These are phyloP conservation scores for Jatropha multifida DNA, from an alignment of 441 rosid species.

Conservation along the genomic window DNA sequence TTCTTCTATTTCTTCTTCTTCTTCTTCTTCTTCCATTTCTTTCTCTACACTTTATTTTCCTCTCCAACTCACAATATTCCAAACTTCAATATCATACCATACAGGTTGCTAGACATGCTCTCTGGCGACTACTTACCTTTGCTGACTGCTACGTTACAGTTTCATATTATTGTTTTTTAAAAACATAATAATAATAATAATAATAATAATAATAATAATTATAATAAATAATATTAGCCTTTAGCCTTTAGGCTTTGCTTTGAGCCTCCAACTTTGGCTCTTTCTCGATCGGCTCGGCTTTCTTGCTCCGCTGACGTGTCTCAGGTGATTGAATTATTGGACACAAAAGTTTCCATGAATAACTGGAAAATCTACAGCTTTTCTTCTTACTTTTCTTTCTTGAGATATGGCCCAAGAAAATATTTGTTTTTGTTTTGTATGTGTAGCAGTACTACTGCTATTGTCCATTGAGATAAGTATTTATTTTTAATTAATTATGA, in stretches of 20 bases:
- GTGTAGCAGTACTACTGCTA: neutral
- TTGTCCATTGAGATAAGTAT: too few species aligned
- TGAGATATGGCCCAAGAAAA: slow-evolving; percentile 29
- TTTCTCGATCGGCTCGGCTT: slow-evolving; percentile 40
- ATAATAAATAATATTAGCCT: neutral
- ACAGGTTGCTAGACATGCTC: slow-evolving; percentile 21
- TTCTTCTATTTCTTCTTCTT: slow-evolving; percentile 39
- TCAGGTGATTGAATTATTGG: slow-evolving; percentile 54
- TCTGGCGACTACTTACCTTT: slow-evolving; percentile 16
- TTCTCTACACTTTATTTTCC: slow-evolving; percentile 15
- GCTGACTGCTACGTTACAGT: neutral
- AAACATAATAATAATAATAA: neutral
- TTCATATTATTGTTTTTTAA: neutral
- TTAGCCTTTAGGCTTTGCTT: slow-evolving; percentile 23
- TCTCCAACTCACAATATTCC: slow-evolving; percentile 25
- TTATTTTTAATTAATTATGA: too few species aligned
- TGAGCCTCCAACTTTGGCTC: slow-evolving; percentile 44
- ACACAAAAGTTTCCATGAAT: slow-evolving; percentile 41
- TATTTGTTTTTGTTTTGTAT: slow-evolving; percentile 19
- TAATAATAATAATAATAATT: neutral
- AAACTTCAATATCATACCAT: slow-evolving; percentile 39
- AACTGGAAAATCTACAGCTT: slow-evolving; percentile 31
- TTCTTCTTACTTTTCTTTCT: slow-evolving; percentile 12
- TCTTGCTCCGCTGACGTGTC: slow-evolving; percentile 32
- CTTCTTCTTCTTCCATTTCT: slow-evolving; percentile 25